Evolutionary conservation across 2,329 filamentous ascomycete species (phyloP), one percentile per base, ranked within the genome.

Genomic region (Colletotrichum higginsianum): DNA sequence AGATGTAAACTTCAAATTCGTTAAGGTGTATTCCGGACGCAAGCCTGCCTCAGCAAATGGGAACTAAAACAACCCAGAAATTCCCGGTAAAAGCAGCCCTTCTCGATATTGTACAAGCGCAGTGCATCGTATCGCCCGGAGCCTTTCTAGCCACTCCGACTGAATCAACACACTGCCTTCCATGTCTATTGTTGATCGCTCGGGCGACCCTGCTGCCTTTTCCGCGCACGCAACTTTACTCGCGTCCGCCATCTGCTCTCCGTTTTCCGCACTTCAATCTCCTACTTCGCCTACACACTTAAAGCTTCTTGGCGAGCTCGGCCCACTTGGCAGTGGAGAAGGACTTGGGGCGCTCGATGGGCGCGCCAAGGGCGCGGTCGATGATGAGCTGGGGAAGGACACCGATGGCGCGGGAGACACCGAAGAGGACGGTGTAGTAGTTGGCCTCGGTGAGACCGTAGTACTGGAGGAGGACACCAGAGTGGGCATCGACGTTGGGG

Each of bases 391-490:
- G 96, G 80, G 96, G 96, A 81, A 99, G 93, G 77, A 99, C 96
- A 92, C 96, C 96, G 80, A 99, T 94, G 78, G 96, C 96, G 83
- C 96, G 94, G 78, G 95, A 98, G 55, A 99, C 96, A 91, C 96
- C 96, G 86, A 99, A 99, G 82, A 99, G 93, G 75, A 99, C 96
- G 75, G 96, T 99, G 94, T 99, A 99, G 93, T 97, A 99, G 93
- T 92, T 98, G 86, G 96, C 93, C 90, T 99, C 96, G 75, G 94
- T 98, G 84, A 99, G 89, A 81, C 96, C 96, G 88, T 99, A 99
- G 93, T 99, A 96, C 89, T 99, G 96, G 79, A 99, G 94, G 77
- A 99, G 94, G 77, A 99, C 96, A 90, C 96, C 96, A 42, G 95
- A 98, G 93, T 98, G 96, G 81, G 96, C 95, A 82, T 98, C 96